Evolutionary conservation across 1,139 yeast genomes (phyloP), one percentile per base, ranked within the genome.

Genomic region (Hyphopichia fennica): DNA sequence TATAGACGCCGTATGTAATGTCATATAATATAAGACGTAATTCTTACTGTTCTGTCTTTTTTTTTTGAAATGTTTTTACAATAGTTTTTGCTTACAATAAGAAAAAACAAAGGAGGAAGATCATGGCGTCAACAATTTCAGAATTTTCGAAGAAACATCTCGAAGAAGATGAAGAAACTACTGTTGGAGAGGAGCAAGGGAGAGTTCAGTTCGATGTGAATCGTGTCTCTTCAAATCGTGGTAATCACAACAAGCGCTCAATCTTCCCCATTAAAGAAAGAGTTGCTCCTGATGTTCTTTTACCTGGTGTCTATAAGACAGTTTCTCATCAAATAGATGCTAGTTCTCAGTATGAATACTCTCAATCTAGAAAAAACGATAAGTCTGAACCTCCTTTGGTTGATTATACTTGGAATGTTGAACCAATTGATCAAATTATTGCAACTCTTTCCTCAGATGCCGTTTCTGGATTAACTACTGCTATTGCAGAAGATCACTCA

Each of bases 251-350:
- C 17, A 29, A 29, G 11, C 32, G 6, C 13, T 14, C 32, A 6
- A 23, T 37, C 19, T 37, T 37, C 34, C 29, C 35, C 11, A 37
- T 37, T 13, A 27, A 33, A 15, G 59, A 55, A 27, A 54, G 48
- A 32, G 60, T 57, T 10, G 57, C 60, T 20, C 67, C 71, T 2
- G 60, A 55, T 8, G 48, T 52, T 18, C 61, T 60, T 3, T 54
- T 69, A 39, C 75, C 76, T 2, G 62, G 67, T 8, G 53, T 63
- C 37, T 70, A 65, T 53, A 67, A 57, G 41, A 66, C 75, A 1
- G 55, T 69, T 15, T 67, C 73, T 36, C 70, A 67, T 48, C 61
- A 53, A 32, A 64, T 70, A 35, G 72, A 64, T 30, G 62, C 57
- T 39, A 49, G 19, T 35, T 49, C 47, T 35, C 48, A 46, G 14